A percentile compares a stretch with the other conserved stretches of the same genome.
Evolutionary conservation across 805 yeast genomes (phyloP).

Genomic region (Candida pseudoglaebosa): DNA sequence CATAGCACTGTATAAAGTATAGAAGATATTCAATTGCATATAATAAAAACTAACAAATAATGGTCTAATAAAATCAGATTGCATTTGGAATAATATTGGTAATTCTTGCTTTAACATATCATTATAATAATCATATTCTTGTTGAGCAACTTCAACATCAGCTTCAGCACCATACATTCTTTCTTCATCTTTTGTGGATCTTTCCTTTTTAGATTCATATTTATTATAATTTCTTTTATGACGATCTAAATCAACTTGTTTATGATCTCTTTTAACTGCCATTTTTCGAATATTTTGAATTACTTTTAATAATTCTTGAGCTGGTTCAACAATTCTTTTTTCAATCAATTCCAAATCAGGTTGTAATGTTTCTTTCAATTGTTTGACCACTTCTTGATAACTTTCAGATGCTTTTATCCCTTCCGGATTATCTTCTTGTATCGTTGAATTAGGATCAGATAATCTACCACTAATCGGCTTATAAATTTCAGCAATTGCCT

Average conservation of each 20-base stretch:
- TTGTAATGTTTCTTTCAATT: slow-evolving; percentile 76
- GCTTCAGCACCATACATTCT: slow-evolving; percentile 84
- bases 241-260: slow-evolving; percentile 90
- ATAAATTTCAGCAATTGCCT: slow-evolving; percentile 91
- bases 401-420: slow-evolving; percentile 94
- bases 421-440: slow-evolving; percentile 93
- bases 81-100: slow-evolving; percentile 82
- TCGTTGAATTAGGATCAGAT: slow-evolving; percentile 81
- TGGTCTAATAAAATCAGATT: slow-evolving; percentile 90
- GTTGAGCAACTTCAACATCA: slow-evolving; percentile 84
- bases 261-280: slow-evolving; percentile 94
- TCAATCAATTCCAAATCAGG: slow-evolving; percentile 94
- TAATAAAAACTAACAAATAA: slow-evolving; percentile 90
- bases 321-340: slow-evolving; percentile 83
- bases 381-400: slow-evolving; percentile 82
- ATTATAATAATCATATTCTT: slow-evolving; percentile 94
- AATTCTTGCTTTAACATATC: slow-evolving; percentile 89
- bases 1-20: slow-evolving; percentile 85
- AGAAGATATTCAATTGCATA: slow-evolving; percentile 97
- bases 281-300: slow-evolving; percentile 83
- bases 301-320: slow-evolving; percentile 81
- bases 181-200: slow-evolving; percentile 87
- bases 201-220: slow-evolving; percentile 77
- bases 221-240: slow-evolving; percentile 66
- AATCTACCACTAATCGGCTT: slow-evolving; percentile 92